phyloP scores from a whole-genome alignment of 148 eudicot species.

The Chenopodium album region DNA sequence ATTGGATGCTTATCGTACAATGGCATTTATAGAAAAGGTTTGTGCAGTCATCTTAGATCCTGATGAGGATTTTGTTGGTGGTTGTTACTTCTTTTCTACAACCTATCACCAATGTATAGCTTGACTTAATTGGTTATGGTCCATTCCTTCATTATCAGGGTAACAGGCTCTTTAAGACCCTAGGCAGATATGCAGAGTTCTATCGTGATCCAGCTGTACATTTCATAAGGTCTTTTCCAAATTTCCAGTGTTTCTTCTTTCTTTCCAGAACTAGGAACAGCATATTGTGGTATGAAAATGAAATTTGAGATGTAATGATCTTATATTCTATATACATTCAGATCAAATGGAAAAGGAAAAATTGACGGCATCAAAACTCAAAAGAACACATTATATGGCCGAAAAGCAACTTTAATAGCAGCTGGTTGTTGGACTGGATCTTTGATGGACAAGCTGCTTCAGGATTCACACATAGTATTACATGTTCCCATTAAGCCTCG shows the following conservation, averaged over 20 bases:
- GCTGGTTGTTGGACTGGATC: slow-evolving; percentile 97
- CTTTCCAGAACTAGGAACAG: background rate
- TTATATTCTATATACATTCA: slow-evolving; percentile 27
- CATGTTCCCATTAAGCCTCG: slow-evolving; percentile 85
- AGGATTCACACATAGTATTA: slow-evolving; percentile 41
- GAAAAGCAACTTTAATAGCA: slow-evolving; percentile 72
- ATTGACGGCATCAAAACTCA: slow-evolving; percentile 72
- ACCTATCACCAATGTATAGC: slow-evolving; percentile 5
- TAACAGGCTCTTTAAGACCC: slow-evolving; percentile 57
- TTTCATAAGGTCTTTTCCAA: slow-evolving; percentile 54
- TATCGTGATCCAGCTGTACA: slow-evolving; percentile 69
- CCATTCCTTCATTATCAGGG: slow-evolving; percentile 39
- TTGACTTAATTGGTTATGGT: slow-evolving; percentile 14
- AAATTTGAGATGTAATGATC: background rate
- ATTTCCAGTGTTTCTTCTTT: background rate
- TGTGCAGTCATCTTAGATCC: background rate
- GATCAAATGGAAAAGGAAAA: slow-evolving; percentile 53
- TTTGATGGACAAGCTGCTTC: slow-evolving; percentile 59
- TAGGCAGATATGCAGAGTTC: slow-evolving; percentile 86
- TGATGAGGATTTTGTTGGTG: background rate
- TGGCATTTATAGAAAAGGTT: slow-evolving; percentile 77
- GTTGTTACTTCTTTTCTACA: slow-evolving; percentile 3
- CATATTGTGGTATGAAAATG: background rate
- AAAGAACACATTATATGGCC: slow-evolving; percentile 50
- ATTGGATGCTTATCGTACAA: slow-evolving; percentile 68